A percentile compares a stretch with the other conserved stretches of the same genome.
Evolutionary conservation across 2,329 filamentous ascomycete genomes (phyloP).

Genomic region (Chrysosporium queenslandicum): DNA sequence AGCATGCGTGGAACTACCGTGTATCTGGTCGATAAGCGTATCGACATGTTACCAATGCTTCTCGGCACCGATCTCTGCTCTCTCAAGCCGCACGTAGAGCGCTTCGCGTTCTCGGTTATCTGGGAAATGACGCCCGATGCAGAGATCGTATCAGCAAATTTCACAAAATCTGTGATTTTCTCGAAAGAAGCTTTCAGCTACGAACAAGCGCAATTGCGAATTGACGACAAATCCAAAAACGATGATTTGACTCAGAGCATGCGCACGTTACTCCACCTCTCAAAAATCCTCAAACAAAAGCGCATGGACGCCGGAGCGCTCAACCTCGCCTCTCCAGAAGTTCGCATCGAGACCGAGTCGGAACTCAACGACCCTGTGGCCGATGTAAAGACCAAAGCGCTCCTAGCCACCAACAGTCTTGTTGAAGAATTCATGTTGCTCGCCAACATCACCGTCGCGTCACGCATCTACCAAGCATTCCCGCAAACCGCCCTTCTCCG

Average conservation of each 20-base stretch:
- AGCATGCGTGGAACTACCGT: conserved; percentile 91
- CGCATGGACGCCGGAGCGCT: conserved; percentile 92
- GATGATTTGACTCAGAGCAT: conserved; percentile 87
- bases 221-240: conserved; percentile 77
- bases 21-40: conserved; percentile 96
- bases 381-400: conserved; percentile 89
- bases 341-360: conserved; percentile 87
- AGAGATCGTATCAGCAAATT: conserved; percentile 72
- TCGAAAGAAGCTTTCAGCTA: conserved; percentile 97
- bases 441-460: conserved; percentile 89
- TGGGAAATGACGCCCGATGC: conserved; percentile 85
- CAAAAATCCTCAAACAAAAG: conserved; percentile 87
- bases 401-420: conserved; percentile 90
- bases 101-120: conserved; percentile 71
- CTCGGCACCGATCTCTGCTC: conserved; percentile 95
- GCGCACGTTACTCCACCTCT: conserved; percentile 74
- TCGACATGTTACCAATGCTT: conserved; percentile 97
- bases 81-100: conserved; percentile 94
- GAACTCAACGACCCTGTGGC: conserved; percentile 85
- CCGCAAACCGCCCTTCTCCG: conserved; percentile 91
- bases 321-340: conserved; percentile 94
- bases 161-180: conserved; percentile 96
- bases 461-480: conserved; percentile 81
- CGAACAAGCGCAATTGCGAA: conserved; percentile 85
- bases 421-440: conserved; percentile 99